Base-by-base conservation (phyloP, 169 alveolate species). In the Eimeria brunetti region DNA sequence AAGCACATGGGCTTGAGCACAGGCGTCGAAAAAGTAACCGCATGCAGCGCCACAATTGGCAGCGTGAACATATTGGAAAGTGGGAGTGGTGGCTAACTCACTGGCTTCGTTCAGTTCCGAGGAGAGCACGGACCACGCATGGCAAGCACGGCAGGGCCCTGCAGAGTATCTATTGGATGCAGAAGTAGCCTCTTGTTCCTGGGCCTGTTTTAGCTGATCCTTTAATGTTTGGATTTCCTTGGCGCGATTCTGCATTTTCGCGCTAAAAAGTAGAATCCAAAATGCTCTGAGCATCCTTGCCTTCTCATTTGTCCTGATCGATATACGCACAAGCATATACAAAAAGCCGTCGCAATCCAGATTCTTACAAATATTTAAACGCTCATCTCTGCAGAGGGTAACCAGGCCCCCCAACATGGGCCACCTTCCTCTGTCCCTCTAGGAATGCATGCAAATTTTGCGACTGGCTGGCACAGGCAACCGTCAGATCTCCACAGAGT, bases 71-170 rank as follows among this genome's bases (percentile, higher is more conserved):
- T 27, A n/a, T 20, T 9, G 75, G n/a, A n/a, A 64, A 27, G 7
- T 64, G 18, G 20, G 75, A 27, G 75, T n/a, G n/a, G n/a, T 33
- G 46, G 27, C 33, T 49, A 33, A 33, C 92, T 56, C 69, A 85
- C 92, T 51, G 58, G 58, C 27, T 62, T 85, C 62, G 80, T 62
- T 24, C 41, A 85, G 80, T 58, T 85, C 92, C 6, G 89, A 81
- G 7, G 89, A 81, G 27, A 81, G 73, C 73, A 85, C 80, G 6
- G 92, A 60, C 92, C 92, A 85, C 92, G 64, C 76, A 36, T 85
- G 92, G 92, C 92, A 85, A 20, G 92, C 92, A 49, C 92, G 76
- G 62, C 92, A 85, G 60, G 92, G 67, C 11, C 49, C 56, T 27
- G 91, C 58, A 38, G 80, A 58, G 41, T 85, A 85, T 24, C 38